Percentiles rank a stretch among this genome's conserved stretches.
These are phyloP conservation scores for Marsdenia floribunda DNA, from an alignment of 257 asterid species.

Conservation along the genomic window DNA sequence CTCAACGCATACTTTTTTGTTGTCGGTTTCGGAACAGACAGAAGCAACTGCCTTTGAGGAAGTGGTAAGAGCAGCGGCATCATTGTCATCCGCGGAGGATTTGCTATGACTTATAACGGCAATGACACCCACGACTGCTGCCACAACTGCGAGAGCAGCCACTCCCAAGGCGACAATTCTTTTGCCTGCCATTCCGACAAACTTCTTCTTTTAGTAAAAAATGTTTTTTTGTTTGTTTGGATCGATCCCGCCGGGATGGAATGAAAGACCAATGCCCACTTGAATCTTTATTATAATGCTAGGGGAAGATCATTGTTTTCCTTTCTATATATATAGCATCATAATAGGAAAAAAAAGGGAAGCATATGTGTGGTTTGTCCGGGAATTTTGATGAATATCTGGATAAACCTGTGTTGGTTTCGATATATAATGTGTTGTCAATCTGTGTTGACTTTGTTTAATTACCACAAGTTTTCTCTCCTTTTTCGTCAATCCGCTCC, in stretches of 20 bases:
- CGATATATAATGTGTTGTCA: too few relatives aligned
- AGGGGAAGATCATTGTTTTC: neutral
- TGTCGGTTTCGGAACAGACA: constrained; percentile 32
- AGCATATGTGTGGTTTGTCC: too few relatives aligned
- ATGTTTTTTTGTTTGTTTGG: neutral
- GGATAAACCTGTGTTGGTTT: too few relatives aligned
- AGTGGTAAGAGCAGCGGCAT: constrained; percentile 11
- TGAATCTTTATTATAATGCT: neutral
- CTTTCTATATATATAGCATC: too few relatives aligned
- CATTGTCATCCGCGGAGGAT: neutral
- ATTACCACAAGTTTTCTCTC: too few relatives aligned
- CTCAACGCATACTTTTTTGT: constrained; percentile 26
- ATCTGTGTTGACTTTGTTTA: too few relatives aligned
- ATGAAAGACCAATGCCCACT: neutral
- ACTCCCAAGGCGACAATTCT: constrained; percentile 12
- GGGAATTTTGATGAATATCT: too few relatives aligned
- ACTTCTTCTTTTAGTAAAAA: neutral
- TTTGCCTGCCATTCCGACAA: constrained; percentile 18
- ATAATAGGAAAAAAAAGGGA: too few relatives aligned
- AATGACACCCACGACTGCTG: constrained; percentile 15
- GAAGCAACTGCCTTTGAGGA: constrained; percentile 25
- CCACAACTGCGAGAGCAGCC: constrained; percentile 23
- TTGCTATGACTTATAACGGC: constrained; percentile 9
- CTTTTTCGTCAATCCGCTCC: too few relatives aligned
- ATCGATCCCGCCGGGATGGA: neutral